These are phyloP conservation scores for Neoboletus magnificus DNA, from an alignment of 768 basidiomycete genomes.

Conservation along the genomic window DNA sequence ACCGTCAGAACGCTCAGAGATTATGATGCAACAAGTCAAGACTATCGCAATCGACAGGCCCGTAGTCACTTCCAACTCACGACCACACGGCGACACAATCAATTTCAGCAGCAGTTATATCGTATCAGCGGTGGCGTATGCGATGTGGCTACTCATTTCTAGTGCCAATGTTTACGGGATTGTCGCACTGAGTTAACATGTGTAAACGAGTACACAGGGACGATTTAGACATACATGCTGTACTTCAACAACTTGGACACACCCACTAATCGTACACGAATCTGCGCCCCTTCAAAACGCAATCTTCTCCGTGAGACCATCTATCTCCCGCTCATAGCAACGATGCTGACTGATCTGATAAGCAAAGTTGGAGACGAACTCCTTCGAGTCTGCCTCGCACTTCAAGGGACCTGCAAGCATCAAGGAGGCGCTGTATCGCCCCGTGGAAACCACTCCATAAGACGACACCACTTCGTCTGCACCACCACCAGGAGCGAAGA, in stretches of 20 bases:
- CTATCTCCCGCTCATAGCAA: slow-evolving; percentile 59
- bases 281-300: slow-evolving; percentile 36
- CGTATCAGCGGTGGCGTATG: slow-evolving; percentile 39
- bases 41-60: slow-evolving; percentile 1
- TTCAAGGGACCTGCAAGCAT: slow-evolving; percentile 38
- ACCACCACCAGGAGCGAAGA: slow-evolving; percentile 30
- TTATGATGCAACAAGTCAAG: neutral
- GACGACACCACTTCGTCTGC: slow-evolving; percentile 46
- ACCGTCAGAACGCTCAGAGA: neutral
- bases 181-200: slow-evolving; percentile 36
- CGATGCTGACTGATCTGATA: slow-evolving; percentile 65
- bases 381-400: slow-evolving; percentile 45
- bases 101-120: slow-evolving; percentile 41
- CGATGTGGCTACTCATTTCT: slow-evolving; percentile 45
- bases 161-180: slow-evolving; percentile 54
- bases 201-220: neutral
- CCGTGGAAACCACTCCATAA: slow-evolving; percentile 62
- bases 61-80: neutral
- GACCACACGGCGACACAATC: slow-evolving; percentile 21
- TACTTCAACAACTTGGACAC: neutral
- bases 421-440: slow-evolving; percentile 44
- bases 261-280: slow-evolving; percentile 10
- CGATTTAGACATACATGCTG: neutral
- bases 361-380: slow-evolving; percentile 57
- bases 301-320: slow-evolving; percentile 51